Base-by-base conservation (phyloP, 352 stramenopile genomes). In the Globisporangium orthogonon region DNA sequence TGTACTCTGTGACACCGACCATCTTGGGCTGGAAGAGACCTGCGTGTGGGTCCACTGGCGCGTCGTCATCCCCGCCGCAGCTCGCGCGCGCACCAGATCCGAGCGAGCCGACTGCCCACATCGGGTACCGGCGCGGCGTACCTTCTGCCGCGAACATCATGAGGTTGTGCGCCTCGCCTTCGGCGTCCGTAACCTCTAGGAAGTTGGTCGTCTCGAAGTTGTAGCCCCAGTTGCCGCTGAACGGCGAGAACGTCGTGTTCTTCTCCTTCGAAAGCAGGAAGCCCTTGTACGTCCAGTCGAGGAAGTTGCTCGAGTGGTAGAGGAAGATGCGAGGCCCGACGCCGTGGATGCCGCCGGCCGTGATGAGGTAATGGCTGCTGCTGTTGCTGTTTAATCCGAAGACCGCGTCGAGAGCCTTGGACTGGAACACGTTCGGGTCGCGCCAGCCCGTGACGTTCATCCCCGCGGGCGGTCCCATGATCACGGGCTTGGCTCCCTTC, bases 191-290 rank as follows among this genome's bases (percentile, higher is more conserved):
- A 44, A 88, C 63, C 56, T 86, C 77, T 33, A 76, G 57, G 61
- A 83, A 88, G 61, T 78, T 83, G 40, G 71, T 81, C 11, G 72
- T 88, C 63, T 88, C 77, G 46, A 86, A 88, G 67, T 86, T 88
- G 56, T 49, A 86, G 1, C 77, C 77, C 73, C 73, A 88, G 63
- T 41, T 79, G 4, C 33, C 77, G 43, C 75, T 86, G 64, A 76
- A 86, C 44, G 45, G 33, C 31, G 76, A 87, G 58, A 86, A 88
- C 1, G 54, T 83, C 29, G 75, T 83, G 66, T 85, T 86, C 59
- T 79, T 82, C 39, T 83, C 69, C 62, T 74, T 61, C 1, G 73
- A 58, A 23, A 87, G 66, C 44, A 88, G 60, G 56, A 68, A 86
- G 3, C 78, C 78, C 68, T 85, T 77, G 73, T 83, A 88, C 40